phyloP scores from a whole-genome alignment of 1,139 yeast genomes.

The Nakaseomyces sp. region DNA sequence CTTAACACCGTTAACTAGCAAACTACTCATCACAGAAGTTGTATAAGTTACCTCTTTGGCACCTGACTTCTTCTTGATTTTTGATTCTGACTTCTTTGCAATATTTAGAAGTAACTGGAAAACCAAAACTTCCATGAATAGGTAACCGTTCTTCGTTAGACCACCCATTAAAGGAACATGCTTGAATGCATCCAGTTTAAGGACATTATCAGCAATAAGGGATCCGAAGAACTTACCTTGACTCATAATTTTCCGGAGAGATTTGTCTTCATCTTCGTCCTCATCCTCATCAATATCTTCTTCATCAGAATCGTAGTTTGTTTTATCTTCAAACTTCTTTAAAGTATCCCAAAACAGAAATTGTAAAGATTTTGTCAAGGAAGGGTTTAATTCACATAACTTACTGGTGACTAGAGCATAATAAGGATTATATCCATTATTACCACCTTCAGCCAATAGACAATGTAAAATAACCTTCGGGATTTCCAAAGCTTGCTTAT shows the following conservation, averaged over 20 bases:
- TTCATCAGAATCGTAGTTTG: conserved; percentile 34
- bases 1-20: conserved; percentile 45
- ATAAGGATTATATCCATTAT: conserved; percentile 75
- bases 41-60: conserved; percentile 40
- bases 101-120: conserved; percentile 57
- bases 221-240: conserved; percentile 74
- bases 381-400: conserved; percentile 54
- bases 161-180: conserved; percentile 71
- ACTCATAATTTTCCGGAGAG: conserved; percentile 54
- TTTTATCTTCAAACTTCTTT: conserved; percentile 58
- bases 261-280: conserved; percentile 37
- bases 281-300: conserved; percentile 29
- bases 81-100: conserved; percentile 55
- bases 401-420: conserved; percentile 75
- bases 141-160: conserved; percentile 51
- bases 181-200: conserved; percentile 65
- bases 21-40: conserved; percentile 46
- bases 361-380: conserved; percentile 75
- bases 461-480: conserved; percentile 83
- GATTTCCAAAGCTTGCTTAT: conserved; percentile 79
- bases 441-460: conserved; percentile 54
- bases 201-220: conserved; percentile 60
- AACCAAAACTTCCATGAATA: conserved; percentile 67
- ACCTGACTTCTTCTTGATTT: conserved; percentile 37
- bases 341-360: conserved; percentile 83